Evolutionary conservation across 2,329 filamentous ascomycete species (phyloP), one percentile per base, ranked within the genome.

Genomic region (Colletotrichum incanum): DNA sequence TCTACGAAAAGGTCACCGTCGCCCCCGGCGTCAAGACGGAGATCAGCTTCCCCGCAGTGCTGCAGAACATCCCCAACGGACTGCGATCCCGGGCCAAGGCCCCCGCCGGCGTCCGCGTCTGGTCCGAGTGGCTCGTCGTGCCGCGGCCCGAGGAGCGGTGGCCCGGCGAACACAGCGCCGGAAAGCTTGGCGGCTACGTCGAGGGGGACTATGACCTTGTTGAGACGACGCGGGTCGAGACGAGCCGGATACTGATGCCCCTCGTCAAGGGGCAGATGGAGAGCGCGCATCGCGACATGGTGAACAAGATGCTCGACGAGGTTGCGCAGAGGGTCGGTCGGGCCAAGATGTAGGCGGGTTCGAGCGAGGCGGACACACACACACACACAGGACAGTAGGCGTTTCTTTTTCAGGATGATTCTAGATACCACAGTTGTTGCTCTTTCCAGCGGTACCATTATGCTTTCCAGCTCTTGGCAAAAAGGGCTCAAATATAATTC

Each of bases 11-110:
- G 41, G 76, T 83, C 69, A 77, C 76, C 20, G 75, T 85, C 31
- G 79, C 85, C 8, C 83, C 85, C 1, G 82, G 84, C 56, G 79
- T 78, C 5, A 79, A 75, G 58, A 85, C 82, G 75, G 80, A 82
- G 41, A 79, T 87, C 47, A 75, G 74, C 63, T 82, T 86, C 69
- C 82, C 82, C 5, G 83, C 83, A 72, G 80, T 84, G 37, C 85
- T 86, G 73, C 85, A 87, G 76, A 79, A 77, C 71, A 80, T 84
- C 41, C 78, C 79, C 28, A 76, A 79, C 45, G 85, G 85, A 59
- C 77, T 85, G 39, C 81, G 85, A n/a, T 82, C 82, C 65, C 80
- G 85, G 49, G 85, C 83, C 60, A 79, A 83, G 50, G 84, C 85
- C 5, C 79, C 81, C 3, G 84, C 79, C 31, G 84, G 84, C 47